A percentile compares a stretch with the other conserved stretches of the same genome.
These are phyloP conservation scores for Hygrocybe punicea DNA, from an alignment of 768 basidiomycete genomes.

Conservation along the genomic window DNA sequence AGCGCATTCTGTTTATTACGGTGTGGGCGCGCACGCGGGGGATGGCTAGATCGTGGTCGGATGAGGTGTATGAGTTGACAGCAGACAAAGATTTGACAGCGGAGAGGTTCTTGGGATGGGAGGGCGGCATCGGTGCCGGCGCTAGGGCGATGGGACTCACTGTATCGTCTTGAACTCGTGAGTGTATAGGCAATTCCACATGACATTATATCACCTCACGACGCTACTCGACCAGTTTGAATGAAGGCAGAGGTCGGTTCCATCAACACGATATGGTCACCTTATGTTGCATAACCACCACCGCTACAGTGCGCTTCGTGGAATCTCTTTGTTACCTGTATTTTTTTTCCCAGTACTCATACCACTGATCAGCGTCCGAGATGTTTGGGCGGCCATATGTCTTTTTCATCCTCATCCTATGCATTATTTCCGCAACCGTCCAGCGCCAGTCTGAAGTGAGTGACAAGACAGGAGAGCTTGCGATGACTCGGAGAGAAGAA, in stretches of 20 bases:
- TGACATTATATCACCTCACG: constrained; percentile 41
- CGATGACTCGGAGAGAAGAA: no score
- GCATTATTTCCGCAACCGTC: no score
- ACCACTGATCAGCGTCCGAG: no score
- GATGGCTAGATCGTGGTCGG: constrained; percentile 49
- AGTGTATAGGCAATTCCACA: background rate
- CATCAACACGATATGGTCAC: no score
- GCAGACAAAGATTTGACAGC: constrained; percentile 38
- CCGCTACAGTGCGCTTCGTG: no score
- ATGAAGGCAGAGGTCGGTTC: background rate
- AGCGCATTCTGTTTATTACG: constrained; percentile 87
- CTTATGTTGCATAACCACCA: no score
- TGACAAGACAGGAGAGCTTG: no score
- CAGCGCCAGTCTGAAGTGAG: no score
- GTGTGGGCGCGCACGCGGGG: constrained; percentile 82
- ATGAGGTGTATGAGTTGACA: constrained; percentile 45
- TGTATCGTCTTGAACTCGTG: constrained; percentile 7
- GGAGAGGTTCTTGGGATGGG: constrained; percentile 78
- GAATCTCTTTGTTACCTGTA: no score
- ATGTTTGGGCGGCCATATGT: no score
- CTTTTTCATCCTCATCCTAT: no score
- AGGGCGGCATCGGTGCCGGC: constrained; percentile 73
- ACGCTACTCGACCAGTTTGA: background rate
- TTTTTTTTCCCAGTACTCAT: no score
- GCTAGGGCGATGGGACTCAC: constrained; percentile 73